Percentiles rank a stretch among this genome's conserved stretches.
Evolutionary conservation across 106 monocot genomes (phyloP).

Genomic region (Alisma plantagoaquatica): DNA sequence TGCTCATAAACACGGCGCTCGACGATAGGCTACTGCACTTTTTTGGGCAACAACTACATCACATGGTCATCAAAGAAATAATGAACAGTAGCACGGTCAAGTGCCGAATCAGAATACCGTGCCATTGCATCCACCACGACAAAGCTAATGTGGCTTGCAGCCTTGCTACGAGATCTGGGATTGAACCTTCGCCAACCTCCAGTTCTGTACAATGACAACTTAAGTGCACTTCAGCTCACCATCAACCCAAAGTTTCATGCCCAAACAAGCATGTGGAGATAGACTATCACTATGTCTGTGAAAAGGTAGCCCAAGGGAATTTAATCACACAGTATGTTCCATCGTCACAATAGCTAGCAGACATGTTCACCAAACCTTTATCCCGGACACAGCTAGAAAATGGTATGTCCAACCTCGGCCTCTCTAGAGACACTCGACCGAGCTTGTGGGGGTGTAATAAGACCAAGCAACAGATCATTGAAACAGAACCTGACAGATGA

Average conservation of each 20-base stretch:
- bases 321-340: not conserved
- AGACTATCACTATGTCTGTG: not conserved
- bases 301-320: conserved; percentile 1
- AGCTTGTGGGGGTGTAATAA: too few relatives aligned
- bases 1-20: not conserved
- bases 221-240: not conserved
- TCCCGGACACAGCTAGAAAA: not conserved
- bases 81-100: not conserved
- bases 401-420: not conserved
- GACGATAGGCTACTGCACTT: not conserved
- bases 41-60: not conserved
- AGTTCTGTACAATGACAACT: not conserved
- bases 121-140: not conserved
- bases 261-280: not conserved
- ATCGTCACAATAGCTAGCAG: not conserved
- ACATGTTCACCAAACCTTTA: not conserved
- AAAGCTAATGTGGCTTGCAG: not conserved
- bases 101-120: not conserved
- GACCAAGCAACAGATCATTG: too few relatives aligned
- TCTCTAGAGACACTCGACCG: too few relatives aligned
- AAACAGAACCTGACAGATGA: too few relatives aligned
- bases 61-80: not conserved
- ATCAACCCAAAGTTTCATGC: not conserved
- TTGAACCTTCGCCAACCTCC: not conserved
- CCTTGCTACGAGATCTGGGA: not conserved